These are phyloP conservation scores for Yarrowia sp. DNA, from an alignment of 805 yeast genomes.

Conservation along the genomic window DNA sequence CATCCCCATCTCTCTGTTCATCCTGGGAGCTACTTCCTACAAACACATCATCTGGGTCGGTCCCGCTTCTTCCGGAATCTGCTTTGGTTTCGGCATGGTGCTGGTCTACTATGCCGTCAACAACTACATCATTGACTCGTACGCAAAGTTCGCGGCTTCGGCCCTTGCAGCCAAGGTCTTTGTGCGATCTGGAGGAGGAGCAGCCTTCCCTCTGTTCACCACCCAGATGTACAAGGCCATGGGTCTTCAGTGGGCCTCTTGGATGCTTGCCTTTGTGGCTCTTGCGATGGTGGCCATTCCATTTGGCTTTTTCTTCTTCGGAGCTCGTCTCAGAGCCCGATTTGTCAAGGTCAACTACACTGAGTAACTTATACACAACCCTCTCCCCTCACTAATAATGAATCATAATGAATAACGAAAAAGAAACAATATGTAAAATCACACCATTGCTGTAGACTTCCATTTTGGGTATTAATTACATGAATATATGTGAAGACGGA, in stretches of 20 bases:
- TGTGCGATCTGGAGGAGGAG: conserved; percentile 60
- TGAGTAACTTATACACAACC: not conserved
- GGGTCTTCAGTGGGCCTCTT: conserved; percentile 53
- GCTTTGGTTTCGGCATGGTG: conserved; percentile 56
- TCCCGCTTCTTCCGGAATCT: conserved; percentile 56
- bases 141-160: conserved; percentile 57
- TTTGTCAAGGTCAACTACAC: conserved; percentile 27
- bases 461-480: not conserved
- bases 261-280: conserved; percentile 54
- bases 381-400: not conserved
- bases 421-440: not conserved
- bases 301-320: conserved; percentile 48
- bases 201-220: conserved; percentile 57
- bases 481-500: not conserved
- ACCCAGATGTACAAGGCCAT: conserved; percentile 52
- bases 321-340: conserved; percentile 41
- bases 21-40: conserved; percentile 60
- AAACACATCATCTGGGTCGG: conserved; percentile 49
- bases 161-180: conserved; percentile 64
- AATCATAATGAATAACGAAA: not conserved
- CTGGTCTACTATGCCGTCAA: conserved; percentile 68
- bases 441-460: not conserved
- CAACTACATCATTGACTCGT: conserved; percentile 73
- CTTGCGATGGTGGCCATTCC: conserved; percentile 53
- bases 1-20: conserved; percentile 52